phyloP scores from a whole-genome alignment of 306 rosid species.

The Psophocarpus tetragonolobus region DNA sequence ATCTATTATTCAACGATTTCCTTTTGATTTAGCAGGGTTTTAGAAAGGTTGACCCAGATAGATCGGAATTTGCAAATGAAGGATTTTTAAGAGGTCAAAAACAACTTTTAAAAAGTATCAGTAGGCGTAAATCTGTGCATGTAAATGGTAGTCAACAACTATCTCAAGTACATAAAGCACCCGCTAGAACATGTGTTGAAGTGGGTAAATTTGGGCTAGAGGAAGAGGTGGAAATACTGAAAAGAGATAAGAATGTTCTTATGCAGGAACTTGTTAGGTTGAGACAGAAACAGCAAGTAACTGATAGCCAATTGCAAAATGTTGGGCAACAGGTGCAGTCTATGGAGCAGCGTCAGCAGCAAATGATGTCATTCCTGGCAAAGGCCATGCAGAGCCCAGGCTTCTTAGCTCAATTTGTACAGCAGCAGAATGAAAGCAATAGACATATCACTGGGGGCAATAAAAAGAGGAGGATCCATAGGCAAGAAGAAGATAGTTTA shows the following conservation, averaged over 20 bases:
- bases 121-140: conserved; percentile 49
- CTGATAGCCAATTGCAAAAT: conserved; percentile 54
- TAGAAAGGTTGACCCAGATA: conserved; percentile 60
- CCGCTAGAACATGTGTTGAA: conserved; percentile 41
- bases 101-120: conserved; percentile 52
- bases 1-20: background rate
- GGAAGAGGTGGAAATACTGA: conserved; percentile 58
- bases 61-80: conserved; percentile 50
- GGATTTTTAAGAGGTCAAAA: conserved; percentile 52
- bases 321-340: conserved; percentile 57
- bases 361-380: conserved; percentile 66
- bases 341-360: conserved; percentile 38
- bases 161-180: conserved; percentile 38
- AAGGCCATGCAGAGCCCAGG: conserved; percentile 60
- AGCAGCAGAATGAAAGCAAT: conserved; percentile 54
- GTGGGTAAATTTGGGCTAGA: conserved; percentile 49
- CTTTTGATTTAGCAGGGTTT: conserved; percentile 51
- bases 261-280: conserved; percentile 67
- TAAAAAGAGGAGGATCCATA: conserved; percentile 54
- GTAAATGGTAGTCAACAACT: conserved; percentile 38
- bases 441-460: conserved; percentile 39
- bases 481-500: conserved; percentile 44
- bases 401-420: conserved; percentile 55
- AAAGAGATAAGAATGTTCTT: conserved; percentile 59
- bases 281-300: conserved; percentile 29